A percentile compares a stretch with the other conserved stretches of the same genome.
phyloP scores from a whole-genome alignment of 2,329 filamentous ascomycete genomes.

The Aspergillus amoenus region DNA sequence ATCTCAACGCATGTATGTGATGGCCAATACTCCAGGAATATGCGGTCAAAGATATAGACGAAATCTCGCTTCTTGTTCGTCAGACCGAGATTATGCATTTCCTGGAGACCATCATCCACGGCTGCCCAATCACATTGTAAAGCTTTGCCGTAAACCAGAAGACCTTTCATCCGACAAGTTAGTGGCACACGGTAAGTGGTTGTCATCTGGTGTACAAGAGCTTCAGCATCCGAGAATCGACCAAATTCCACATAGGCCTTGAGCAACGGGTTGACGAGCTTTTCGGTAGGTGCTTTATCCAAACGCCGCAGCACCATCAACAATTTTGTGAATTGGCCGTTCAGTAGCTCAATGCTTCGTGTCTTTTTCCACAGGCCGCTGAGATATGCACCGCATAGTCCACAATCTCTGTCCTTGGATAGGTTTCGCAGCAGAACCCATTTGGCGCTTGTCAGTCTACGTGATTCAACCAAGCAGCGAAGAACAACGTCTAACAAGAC shows the following conservation, averaged over 20 bases:
- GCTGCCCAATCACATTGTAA: slow-evolving; percentile 41
- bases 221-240: slow-evolving; percentile 34
- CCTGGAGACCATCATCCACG: slow-evolving; percentile 38
- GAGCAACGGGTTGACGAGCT: slow-evolving; percentile 42
- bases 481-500: slow-evolving; percentile 37
- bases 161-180: slow-evolving; percentile 35
- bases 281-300: slow-evolving; percentile 34
- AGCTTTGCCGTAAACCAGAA: slow-evolving; percentile 39
- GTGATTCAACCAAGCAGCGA: slow-evolving; percentile 38
- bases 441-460: slow-evolving; percentile 38
- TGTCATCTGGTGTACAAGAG: slow-evolving; percentile 36
- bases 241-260: slow-evolving; percentile 41
- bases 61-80: slow-evolving; percentile 32
- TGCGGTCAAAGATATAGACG: slow-evolving; percentile 36
- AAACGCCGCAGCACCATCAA: slow-evolving; percentile 28
- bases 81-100: slow-evolving; percentile 36
- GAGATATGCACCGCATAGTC: slow-evolving; percentile 38
- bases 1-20: slow-evolving; percentile 34
- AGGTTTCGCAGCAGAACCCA: slow-evolving; percentile 35
- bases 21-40: slow-evolving; percentile 44
- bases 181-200: slow-evolving; percentile 29
- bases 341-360: slow-evolving; percentile 35
- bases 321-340: slow-evolving; percentile 33
- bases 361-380: slow-evolving; percentile 42
- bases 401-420: slow-evolving; percentile 33